phyloP scores from a whole-genome alignment of 2,329 filamentous ascomycete species.

The Dendrostoma leiphaemia region DNA sequence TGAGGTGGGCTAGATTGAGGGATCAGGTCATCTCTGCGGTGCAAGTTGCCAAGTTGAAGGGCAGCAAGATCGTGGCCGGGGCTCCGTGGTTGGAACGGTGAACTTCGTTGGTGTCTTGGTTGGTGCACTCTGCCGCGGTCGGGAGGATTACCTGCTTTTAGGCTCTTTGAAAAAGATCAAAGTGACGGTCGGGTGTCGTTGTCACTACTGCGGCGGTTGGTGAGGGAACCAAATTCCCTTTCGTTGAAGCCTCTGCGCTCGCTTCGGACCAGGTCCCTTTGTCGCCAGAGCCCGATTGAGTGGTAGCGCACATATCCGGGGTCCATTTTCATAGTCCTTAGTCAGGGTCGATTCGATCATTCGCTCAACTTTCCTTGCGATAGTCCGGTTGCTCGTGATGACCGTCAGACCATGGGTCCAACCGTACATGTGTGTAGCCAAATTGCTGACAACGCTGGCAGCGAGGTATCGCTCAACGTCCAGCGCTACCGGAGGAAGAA shows the following conservation, averaged over 20 bases:
- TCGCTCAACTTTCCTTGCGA: constrained; percentile 10
- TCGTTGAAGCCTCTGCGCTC: not conserved
- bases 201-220: not conserved
- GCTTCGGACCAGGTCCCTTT: constrained; percentile 7
- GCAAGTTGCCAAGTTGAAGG: not conserved
- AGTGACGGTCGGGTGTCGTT: not conserved
- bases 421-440: constrained; percentile 7
- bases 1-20: too few relatives aligned
- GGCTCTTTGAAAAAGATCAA: too few relatives aligned
- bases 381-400: constrained; percentile 13
- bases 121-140: too few relatives aligned
- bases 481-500: constrained; percentile 9
- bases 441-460: constrained; percentile 6
- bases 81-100: not conserved
- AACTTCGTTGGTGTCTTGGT: too few relatives aligned
- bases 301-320: constrained; percentile 9
- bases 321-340: constrained; percentile 12
- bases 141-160: too few relatives aligned
- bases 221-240: not conserved
- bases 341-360: constrained; percentile 11
- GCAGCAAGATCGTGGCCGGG: not conserved
- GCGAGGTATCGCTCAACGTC: constrained; percentile 11
- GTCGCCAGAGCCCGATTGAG: constrained; percentile 18
- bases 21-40: not conserved
- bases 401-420: constrained; percentile 7